Evolutionary conservation across 495 filamentous ascomycete species (phyloP).

Genomic region (Xylaria curta): DNA sequence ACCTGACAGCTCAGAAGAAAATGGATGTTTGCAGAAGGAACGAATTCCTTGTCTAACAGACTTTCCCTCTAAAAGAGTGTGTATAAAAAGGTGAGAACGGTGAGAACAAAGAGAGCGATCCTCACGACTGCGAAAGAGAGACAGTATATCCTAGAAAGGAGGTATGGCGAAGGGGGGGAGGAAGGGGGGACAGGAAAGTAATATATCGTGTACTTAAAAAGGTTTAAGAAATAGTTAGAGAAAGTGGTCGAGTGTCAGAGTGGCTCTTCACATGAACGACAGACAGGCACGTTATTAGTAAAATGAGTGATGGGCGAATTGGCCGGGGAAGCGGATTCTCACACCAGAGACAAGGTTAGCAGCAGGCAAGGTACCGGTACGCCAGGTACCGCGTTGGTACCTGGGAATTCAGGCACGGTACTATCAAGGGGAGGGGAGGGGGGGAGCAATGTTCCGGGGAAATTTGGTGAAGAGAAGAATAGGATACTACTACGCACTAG

Average conservation of each 20-base stretch:
- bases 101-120: conserved; percentile 21
- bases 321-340: conserved; percentile 29
- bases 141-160: conserved; percentile 17
- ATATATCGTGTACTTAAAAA: conserved; percentile 19
- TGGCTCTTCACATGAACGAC: conserved; percentile 32
- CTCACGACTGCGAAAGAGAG: conserved; percentile 17
- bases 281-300: conserved; percentile 35
- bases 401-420: conserved; percentile 16
- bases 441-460: conserved; percentile 38
- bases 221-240: conserved; percentile 20
- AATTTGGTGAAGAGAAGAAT: conserved; percentile 30
- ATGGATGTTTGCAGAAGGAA: conserved; percentile 41
- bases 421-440: conserved; percentile 18
- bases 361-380: not conserved
- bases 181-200: conserved; percentile 22
- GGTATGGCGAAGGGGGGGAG: not conserved
- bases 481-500: no score
- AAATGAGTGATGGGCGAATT: conserved; percentile 32
- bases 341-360: conserved; percentile 20
- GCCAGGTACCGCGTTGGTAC: conserved; percentile 10
- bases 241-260: conserved; percentile 33
- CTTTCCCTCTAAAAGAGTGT: conserved; percentile 27
- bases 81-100: not conserved
- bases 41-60: conserved; percentile 23
- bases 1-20: conserved; percentile 38